A percentile compares a stretch with the other conserved stretches of the same genome.
phyloP scores from a whole-genome alignment of 257 asterid species.

The Prunella vulgaris region DNA sequence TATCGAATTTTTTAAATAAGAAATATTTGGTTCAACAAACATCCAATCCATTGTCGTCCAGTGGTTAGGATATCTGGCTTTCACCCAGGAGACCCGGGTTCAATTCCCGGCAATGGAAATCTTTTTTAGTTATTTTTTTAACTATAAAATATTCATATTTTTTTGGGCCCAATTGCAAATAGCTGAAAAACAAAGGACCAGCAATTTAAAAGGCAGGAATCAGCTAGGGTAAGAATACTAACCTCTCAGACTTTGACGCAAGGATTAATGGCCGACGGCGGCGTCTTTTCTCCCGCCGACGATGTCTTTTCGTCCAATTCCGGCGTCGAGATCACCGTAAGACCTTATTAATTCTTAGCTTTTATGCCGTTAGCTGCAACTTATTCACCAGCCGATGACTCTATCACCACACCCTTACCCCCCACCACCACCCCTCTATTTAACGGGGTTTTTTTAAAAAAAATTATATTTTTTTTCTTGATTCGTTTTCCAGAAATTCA shows the following conservation, averaged over 20 bases:
- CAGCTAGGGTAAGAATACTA: conserved; percentile 29
- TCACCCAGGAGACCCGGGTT: conserved; percentile 97
- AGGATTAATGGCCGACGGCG: conserved; percentile 44
- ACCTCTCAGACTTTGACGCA: conserved; percentile 49
- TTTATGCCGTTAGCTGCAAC: conserved; percentile 6
- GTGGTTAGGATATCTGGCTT: conserved; percentile 98
- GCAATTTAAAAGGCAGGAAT: conserved; percentile 7
- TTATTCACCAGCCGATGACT: conserved; percentile 22
- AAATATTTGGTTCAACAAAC: background rate
- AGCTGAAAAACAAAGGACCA: conserved; percentile 25
- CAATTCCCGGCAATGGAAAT: conserved; percentile 89
- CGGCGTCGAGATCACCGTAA: conserved; percentile 49
- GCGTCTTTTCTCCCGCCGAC: conserved; percentile 44
- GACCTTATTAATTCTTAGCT: conserved; percentile 7
- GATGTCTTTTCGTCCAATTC: conserved; percentile 34
- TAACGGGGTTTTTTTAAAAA: background rate
- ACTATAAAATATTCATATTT: no score
- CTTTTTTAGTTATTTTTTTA: no score
- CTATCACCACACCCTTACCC: conserved; percentile 22
- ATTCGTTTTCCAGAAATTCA: background rate
- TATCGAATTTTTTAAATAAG: no score
- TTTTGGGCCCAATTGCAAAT: background rate
- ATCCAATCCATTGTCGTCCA: conserved; percentile 65
- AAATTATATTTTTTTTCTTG: no score
- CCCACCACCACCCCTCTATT: no score